Percentiles rank a stretch among this genome's conserved stretches.
phyloP scores from a whole-genome alignment of 1,284 basidiomycete species.

The Leccinum pachyderme region DNA sequence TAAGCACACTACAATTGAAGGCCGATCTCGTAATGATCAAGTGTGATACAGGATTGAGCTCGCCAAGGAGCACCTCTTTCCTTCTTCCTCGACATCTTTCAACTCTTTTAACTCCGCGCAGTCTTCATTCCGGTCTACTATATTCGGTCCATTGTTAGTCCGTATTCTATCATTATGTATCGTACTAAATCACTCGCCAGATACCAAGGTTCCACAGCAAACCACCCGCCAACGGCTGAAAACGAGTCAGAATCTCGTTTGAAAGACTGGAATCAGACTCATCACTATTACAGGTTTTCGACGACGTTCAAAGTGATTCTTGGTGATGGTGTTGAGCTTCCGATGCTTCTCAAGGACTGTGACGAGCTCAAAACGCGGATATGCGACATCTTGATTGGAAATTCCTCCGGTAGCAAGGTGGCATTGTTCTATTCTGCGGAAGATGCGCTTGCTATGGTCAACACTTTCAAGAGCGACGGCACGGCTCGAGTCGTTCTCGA shows the following conservation, averaged over 20 bases:
- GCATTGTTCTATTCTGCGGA: constrained; percentile 53
- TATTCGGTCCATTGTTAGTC: constrained; percentile 58
- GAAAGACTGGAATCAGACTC: constrained; percentile 1
- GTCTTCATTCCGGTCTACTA: constrained; percentile 40
- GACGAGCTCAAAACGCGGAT: constrained; percentile 29
- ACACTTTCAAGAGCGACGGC: constrained; percentile 49
- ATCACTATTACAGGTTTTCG: constrained; percentile 15
- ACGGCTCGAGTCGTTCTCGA: constrained; percentile 44
- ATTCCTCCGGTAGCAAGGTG: constrained; percentile 40
- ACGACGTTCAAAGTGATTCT: constrained; percentile 33
- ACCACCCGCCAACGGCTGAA: not conserved
- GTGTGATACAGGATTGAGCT: constrained; percentile 35
- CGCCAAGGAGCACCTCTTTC: constrained; percentile 47
- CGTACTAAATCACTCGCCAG: constrained; percentile 21
- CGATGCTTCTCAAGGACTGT: constrained; percentile 41
- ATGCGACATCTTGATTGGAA: constrained; percentile 37
- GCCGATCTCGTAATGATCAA: constrained; percentile 5
- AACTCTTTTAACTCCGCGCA: constrained; percentile 18
- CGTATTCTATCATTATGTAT: not conserved
- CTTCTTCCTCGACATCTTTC: constrained; percentile 29
- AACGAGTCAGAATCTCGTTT: constrained; percentile 23
- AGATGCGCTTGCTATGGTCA: constrained; percentile 44
- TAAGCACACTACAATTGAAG: constrained; percentile 6
- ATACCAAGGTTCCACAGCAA: constrained; percentile 24
- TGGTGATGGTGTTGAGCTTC: constrained; percentile 30